A percentile compares a stretch with the other conserved stretches of the same genome.
These are phyloP conservation scores for Pontederia paniculata DNA, from an alignment of 176 grass and related monocot genomes.

Conservation along the genomic window DNA sequence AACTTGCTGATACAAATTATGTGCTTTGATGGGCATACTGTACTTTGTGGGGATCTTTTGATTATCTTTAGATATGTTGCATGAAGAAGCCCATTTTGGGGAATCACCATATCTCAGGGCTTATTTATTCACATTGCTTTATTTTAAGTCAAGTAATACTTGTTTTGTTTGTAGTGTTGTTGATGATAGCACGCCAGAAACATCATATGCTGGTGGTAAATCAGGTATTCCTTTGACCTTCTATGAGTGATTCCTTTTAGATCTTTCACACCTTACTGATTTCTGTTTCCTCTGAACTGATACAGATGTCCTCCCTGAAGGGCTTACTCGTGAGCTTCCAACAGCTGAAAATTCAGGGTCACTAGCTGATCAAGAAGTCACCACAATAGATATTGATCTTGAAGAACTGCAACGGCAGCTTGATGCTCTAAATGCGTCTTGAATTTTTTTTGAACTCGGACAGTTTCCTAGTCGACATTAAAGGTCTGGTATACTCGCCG, in stretches of 20 bases:
- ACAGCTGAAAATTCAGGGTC: constrained; percentile 42
- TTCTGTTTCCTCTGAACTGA: neutral
- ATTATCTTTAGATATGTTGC: too few species aligned
- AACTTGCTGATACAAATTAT: too few species aligned
- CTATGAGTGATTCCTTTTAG: neutral
- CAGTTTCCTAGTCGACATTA: too few species aligned
- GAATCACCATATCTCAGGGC: too few species aligned
- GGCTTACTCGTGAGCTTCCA: constrained; percentile 82
- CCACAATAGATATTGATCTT: constrained; percentile 47
- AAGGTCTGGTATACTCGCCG: too few species aligned
- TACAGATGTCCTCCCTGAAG: constrained; percentile 79
- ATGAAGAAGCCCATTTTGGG: too few species aligned
- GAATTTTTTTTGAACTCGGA: neutral
- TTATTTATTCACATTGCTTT: too few species aligned
- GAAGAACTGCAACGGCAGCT: constrained; percentile 87
- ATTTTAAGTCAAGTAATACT: neutral
- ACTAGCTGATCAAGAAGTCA: constrained; percentile 12
- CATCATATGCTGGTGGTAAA: constrained; percentile 8
- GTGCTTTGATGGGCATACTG: too few species aligned
- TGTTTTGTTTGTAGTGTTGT: constrained; percentile 47
- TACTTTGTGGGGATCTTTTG: too few species aligned
- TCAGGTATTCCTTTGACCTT: constrained; percentile 7
- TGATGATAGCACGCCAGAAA: constrained; percentile 37
- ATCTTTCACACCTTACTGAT: neutral
- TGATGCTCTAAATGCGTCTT: constrained; percentile 59